Conservation (phyloP, 345 rosid species). For the Eutrema yunnanense region DNA sequence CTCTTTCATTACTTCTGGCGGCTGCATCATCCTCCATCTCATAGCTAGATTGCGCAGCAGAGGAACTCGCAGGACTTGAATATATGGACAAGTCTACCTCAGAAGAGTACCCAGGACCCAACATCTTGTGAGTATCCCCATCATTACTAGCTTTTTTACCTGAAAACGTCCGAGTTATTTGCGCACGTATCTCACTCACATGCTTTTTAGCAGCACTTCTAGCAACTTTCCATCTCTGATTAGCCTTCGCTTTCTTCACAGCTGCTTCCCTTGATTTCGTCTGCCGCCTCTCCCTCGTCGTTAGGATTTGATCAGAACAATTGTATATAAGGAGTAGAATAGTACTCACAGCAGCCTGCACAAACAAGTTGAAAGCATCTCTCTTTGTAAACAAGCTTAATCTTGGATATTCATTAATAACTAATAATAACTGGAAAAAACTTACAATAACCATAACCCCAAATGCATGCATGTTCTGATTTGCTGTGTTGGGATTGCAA, state of each 20-base stretch:
- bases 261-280: constrained; percentile 90
- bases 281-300: constrained; percentile 63
- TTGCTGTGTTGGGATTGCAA: constrained; percentile 55
- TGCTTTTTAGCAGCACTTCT: constrained; percentile 65
- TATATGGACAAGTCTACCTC: constrained; percentile 19
- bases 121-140: constrained; percentile 39
- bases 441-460: constrained; percentile 90
- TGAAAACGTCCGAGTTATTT: constrained; percentile 62
- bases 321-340: constrained; percentile 78
- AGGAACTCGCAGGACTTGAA: constrained; percentile 30
- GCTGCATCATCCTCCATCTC: constrained; percentile 43
- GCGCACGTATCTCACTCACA: constrained; percentile 58
- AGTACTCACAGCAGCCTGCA: constrained; percentile 70
- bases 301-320: constrained; percentile 80
- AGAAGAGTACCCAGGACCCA: constrained; percentile 34
- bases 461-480: constrained; percentile 74
- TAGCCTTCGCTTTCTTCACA: constrained; percentile 70
- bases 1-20: constrained; percentile 27
- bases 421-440: not conserved
- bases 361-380: constrained; percentile 8
- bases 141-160: constrained; percentile 27
- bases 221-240: constrained; percentile 73
- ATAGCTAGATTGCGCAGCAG: constrained; percentile 33
- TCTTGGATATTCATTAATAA: not conserved
- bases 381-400: not conserved